Conservation (phyloP, 768 basidiomycete genomes). For the Leccinellum albellum region DNA sequence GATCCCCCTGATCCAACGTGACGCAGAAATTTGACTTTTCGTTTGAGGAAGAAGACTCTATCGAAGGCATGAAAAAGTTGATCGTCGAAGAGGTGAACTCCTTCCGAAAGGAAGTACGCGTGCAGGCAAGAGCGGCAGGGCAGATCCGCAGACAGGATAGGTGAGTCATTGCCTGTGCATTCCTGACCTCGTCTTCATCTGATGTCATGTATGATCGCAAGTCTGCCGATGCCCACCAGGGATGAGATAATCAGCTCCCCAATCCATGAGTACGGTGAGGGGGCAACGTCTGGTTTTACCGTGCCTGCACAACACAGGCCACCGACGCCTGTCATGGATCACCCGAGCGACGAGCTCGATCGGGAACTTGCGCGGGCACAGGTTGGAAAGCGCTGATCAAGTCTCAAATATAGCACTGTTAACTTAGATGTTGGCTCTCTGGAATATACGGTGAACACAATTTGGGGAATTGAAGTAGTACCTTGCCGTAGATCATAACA, state of each 20-base stretch:
- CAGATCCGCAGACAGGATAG: slow-evolving; percentile 78
- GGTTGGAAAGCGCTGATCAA: slow-evolving; percentile 32
- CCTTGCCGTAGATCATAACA: not conserved
- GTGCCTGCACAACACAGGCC: slow-evolving; percentile 41
- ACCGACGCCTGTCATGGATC: slow-evolving; percentile 74
- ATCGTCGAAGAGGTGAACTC: slow-evolving; percentile 89
- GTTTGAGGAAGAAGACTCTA: slow-evolving; percentile 95
- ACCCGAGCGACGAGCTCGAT: slow-evolving; percentile 83
- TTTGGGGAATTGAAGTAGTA: not conserved
- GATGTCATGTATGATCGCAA: slow-evolving; percentile 23
- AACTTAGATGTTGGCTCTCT: not conserved
- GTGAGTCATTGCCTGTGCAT: slow-evolving; percentile 32
- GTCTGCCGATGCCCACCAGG: slow-evolving; percentile 74
- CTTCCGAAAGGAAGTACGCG: slow-evolving; percentile 87
- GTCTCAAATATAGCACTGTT: not conserved
- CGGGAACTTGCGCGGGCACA: slow-evolving; percentile 79
- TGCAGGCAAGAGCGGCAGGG: slow-evolving; percentile 69
- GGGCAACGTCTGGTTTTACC: slow-evolving; percentile 69
- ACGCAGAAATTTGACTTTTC: slow-evolving; percentile 83
- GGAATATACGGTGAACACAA: not conserved
- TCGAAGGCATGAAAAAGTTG: slow-evolving; percentile 94
- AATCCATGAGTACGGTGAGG: slow-evolving; percentile 56
- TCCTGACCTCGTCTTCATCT: not conserved
- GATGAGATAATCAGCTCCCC: slow-evolving; percentile 82
- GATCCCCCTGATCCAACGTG: not conserved